Evolutionary conservation across 306 rosid genomes (phyloP).

Genomic region (Calophaca sinica): DNA sequence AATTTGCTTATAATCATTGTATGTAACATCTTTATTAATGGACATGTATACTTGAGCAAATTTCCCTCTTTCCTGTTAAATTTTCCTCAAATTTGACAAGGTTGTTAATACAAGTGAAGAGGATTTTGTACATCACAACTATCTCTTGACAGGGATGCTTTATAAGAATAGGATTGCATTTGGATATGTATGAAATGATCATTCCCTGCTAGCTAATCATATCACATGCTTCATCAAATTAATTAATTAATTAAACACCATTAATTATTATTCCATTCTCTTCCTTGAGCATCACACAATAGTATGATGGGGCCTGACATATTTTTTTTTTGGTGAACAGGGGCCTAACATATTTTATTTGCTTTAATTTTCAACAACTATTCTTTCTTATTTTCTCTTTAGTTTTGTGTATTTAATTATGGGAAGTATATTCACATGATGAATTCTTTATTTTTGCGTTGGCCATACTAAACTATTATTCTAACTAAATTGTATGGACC

Average conservation of each 20-base stretch:
- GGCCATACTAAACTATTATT: conserved; percentile 12
- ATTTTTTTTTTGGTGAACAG: too few relatives aligned
- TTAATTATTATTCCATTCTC: conserved; percentile 2
- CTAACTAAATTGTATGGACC: background rate
- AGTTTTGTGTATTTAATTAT: background rate
- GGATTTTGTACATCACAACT: background rate
- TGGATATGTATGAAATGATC: background rate
- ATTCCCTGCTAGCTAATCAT: background rate
- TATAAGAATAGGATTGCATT: background rate
- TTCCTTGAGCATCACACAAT: conserved; percentile 2
- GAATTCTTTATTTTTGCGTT: conserved; percentile 38
- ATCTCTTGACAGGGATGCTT: background rate
- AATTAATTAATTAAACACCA: background rate
- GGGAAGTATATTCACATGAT: conserved; percentile 6
- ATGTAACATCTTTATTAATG: too few relatives aligned
- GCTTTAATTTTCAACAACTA: conserved; percentile 5
- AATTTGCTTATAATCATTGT: too few relatives aligned
- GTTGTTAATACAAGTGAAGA: too few relatives aligned
- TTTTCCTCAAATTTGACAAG: too few relatives aligned
- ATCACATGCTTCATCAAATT: conserved; percentile 34
- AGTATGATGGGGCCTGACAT: background rate
- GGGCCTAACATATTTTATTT: background rate
- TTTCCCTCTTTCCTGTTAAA: too few relatives aligned
- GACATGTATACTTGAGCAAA: too few relatives aligned
- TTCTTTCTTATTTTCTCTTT: background rate